Evolutionary conservation across 768 basidiomycete species (phyloP).

Genomic region (Lentinula aciculospora): DNA sequence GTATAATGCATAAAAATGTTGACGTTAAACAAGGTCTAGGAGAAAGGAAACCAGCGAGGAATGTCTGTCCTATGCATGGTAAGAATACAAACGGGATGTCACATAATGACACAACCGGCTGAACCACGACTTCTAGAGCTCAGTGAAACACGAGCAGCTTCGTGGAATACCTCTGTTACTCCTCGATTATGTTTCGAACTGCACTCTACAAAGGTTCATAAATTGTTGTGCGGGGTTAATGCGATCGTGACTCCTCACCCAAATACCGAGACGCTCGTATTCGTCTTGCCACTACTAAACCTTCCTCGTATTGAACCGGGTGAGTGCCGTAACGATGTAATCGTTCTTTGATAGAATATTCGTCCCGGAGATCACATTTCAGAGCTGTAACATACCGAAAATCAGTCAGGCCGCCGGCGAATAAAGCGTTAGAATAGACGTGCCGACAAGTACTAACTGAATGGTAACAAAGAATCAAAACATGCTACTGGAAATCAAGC

Average conservation of each 20-base stretch:
- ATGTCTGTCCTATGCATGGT: neutral
- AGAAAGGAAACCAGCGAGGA: neutral
- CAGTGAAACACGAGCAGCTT: slow-evolving; percentile 82
- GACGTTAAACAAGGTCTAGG: neutral
- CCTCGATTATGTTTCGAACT: slow-evolving; percentile 97
- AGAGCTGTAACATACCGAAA: slow-evolving; percentile 49
- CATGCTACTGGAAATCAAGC: neutral
- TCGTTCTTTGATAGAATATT: slow-evolving; percentile 63
- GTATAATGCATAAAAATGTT: neutral
- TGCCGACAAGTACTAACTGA: slow-evolving; percentile 86
- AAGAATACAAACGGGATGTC: neutral
- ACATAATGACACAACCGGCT: slow-evolving; percentile 47
- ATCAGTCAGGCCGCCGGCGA: slow-evolving; percentile 7
- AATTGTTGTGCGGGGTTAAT: neutral
- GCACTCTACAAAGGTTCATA: slow-evolving; percentile 57
- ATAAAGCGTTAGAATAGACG: slow-evolving; percentile 25
- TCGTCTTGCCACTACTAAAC: slow-evolving; percentile 79
- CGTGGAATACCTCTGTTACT: slow-evolving; percentile 89
- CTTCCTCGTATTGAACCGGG: slow-evolving; percentile 89
- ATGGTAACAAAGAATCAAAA: slow-evolving; percentile 8
- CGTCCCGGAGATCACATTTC: slow-evolving; percentile 94
- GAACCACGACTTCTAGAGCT: slow-evolving; percentile 68
- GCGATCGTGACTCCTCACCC: slow-evolving; percentile 40
- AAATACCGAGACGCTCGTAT: slow-evolving; percentile 93
- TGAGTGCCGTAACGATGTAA: slow-evolving; percentile 65